Evolutionary conservation across 108 stramenopile genomes (phyloP), one percentile per base, ranked within the genome.

Genomic region (Aurantiochytrium sp.): DNA sequence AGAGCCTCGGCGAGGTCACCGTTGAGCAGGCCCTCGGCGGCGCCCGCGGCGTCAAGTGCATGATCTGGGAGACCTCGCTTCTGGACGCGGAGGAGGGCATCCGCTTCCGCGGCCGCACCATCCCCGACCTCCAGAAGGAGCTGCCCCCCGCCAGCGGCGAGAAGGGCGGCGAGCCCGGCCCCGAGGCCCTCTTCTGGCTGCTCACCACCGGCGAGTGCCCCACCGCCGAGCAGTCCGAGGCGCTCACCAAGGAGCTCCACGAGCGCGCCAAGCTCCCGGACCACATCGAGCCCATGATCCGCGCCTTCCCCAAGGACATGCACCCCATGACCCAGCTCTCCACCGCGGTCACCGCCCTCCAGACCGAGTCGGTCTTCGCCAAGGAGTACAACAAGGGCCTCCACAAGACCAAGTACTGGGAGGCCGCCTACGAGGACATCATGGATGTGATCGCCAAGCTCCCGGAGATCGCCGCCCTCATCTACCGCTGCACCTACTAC

Each of bases 321-420:
- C 98, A 99, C 92, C 97, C 98, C 90, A 99, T 99, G 98, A 98
- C 97, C 41, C 97, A 98, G 95, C 95, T 99, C 88, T 90, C 94
- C 32, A 94, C 97, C 65, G 98, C 90, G 32, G 86, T 94, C 27
- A 55, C 89, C 42, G 98, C 97, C 59, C 93, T 96, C 87, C 97
- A 99, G 91, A 97, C 97, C 36, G 96, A 95, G 55, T 95, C 94
- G 55, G 90, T 95, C 89, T 99, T 99, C 87, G 97, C 98, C 93
- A 95, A 96, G 91, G 96, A 96, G 37, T 98, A 98, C 90, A 89
- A 90, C 68, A 94, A 95, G 4, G 98, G 98, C 41, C 95, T 92
- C 10, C 95, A 95, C 91, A 98, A 98, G 94, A 95, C 89, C 54
- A 92, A 96, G 37, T 98, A 98, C 92, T 97, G 97, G 95, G 92